Base-by-base conservation (phyloP, 257 asterid genomes). In the Anisodus tanguticus region DNA sequence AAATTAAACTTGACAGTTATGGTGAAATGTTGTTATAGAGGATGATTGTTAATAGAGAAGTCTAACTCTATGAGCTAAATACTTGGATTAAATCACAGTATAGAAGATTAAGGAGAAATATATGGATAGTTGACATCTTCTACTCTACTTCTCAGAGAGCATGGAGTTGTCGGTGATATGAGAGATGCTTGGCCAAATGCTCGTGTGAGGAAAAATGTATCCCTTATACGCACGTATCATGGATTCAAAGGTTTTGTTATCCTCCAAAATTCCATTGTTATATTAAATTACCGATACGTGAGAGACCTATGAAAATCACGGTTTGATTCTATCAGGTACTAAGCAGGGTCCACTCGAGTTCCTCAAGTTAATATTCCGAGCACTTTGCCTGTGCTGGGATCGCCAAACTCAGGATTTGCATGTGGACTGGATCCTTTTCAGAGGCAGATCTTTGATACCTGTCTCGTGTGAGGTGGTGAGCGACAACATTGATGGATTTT, bases 141-240 rank as follows among this genome's bases (percentile, higher is more conserved):
- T 31, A 37, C 59, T 64, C 80, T 54, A 60, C 49, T 86, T 77
- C 54, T 86, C 88, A 95, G 99, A 91, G 99, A 97, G 80, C 99
- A 95, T n/a, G 98, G 99, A 13, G 95, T 90, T 69, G 95, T 95
- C 1, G 99, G 99, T 69, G 99, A 97, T 85, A 93, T 97, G 99
- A 89, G 99, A 90, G 99, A 97, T 51, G 92, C 96, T 83, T 97
- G 99, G 99, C 99, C 98, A n/a, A 97, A 87, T 77, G 95, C 99
- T 81, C 98, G 98, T 69, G 96, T 88, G 80, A 92, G 98, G 90
- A 95, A 95, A 88, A 97, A 95, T 9, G 94, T 92, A 6, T 93
- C 98, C 62, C 90, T 93, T 31, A 92, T 95, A 64, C 95, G 92
- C 68, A 97, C 98, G 10, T 95, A 90, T 87, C 98, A 97, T 79